Base-by-base conservation (phyloP, 306 rosid species). In the Cucurbita pepo region DNA sequence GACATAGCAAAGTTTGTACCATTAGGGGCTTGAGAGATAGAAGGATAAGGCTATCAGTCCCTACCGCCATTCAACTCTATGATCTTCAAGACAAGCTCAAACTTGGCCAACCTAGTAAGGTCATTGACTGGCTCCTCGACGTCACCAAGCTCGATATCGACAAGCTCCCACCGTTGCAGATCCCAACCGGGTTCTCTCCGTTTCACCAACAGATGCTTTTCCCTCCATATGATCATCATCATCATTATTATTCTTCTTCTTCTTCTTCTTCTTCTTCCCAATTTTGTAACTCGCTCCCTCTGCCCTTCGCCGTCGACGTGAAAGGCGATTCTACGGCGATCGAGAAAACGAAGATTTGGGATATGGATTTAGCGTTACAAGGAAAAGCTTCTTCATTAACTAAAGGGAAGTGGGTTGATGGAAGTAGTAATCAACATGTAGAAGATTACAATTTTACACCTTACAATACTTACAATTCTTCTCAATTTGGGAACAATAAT, bases 1-100 rank as follows among this genome's bases (percentile, higher is more conserved):
- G 97, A 74, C 97, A 92, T 62, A 92, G 97, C 85, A 92, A 92
- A 69, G 97, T 92, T 12, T 88, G 91, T 76, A 92, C 97, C 15
- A 66, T 92, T 7, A 85, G 92, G 59, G 97, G 97, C 51, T 78
- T 92, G 52, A 81, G 96, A 47, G 97, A 92, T 81, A 62, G 97
- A 56, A 73, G 97, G 45, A 92, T 92, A 34, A 78, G 97, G 80
- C 87, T 92, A 14, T 89, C 97, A 6, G 91, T 92, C 0, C 95
- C 95, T 1, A 89, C 97, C 0, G 97, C 97, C 7, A 70, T 92
- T 75, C 91, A 91, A 63, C 71, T 91, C 18, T 91, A 91, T 78
- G 95, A 88, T 65, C 96, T 91, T 74, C 97, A 92, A 81, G 88
- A 89, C 43, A 82, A 81, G 81, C 96, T 92, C 15, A 88, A 89